Base-by-base conservation (phyloP, 2,329 filamentous ascomycete genomes). In the Aureobasidium vineae region DNA sequence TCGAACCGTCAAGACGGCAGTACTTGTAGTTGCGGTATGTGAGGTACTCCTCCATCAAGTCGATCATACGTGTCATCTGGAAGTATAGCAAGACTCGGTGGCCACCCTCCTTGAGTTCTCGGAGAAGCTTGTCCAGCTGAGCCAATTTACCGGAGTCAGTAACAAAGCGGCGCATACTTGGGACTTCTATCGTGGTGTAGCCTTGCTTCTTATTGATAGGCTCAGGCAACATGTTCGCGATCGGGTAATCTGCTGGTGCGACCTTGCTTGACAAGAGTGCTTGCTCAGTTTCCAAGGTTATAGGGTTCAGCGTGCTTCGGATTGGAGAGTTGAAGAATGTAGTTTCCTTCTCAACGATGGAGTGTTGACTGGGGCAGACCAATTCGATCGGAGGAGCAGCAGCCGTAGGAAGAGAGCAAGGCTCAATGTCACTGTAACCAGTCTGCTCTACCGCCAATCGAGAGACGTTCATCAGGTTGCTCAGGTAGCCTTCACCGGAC, bases 11-110 rank as follows among this genome's bases (percentile, higher is more conserved):
- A 52, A 99, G 85, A 68, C 95, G 91, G 74, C 94, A 96, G 80
- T 97, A 99, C 79, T 96, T 97, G 88, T 97, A 98, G 80, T 98
- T 97, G 76, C 95, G 91, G 81, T 98, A 98, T 0, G 95, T 98
- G 67, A 99, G 83, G 73, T 98, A 99, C 79, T 99, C 95, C 77
- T 99, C 95, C 91, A 98, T 98, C 68, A 99, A 83, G 77, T 99
- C 94, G 75, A 99, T 98, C 95, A 99, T 99, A 75, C 91, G 90
- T 4, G 95, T 99, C 95, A 99, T 99, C 83, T 99, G 95, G 90
- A 99, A 99, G 84, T 99, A 99, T 23, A 99, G 83, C 64, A 99
- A 83, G 26, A 99, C 95, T 74, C 95, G 92, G 73, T 99, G 95
- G 41, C 90, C 90, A 69, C 90, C 91, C 69, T 92, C 90, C 84